Evolutionary conservation across 1,284 basidiomycete genomes (phyloP).

Genomic region (Spongispora temasekensis): DNA sequence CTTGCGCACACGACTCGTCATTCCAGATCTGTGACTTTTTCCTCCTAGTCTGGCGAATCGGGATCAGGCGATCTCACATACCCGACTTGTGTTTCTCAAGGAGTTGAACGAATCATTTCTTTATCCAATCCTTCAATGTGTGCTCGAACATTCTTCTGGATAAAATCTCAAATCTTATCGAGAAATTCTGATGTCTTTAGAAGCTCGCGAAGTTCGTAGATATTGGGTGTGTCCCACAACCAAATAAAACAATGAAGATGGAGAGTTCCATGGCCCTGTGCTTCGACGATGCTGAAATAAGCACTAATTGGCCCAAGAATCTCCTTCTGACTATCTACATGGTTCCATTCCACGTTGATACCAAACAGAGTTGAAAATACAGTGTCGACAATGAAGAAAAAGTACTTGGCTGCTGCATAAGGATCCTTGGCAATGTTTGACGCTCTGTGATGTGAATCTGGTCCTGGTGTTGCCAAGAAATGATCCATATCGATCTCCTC

Average conservation of each 20-base stretch:
- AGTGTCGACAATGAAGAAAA: neutral
- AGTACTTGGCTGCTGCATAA: neutral
- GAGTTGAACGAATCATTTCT: neutral
- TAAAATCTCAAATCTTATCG: neutral
- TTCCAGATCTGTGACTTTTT: neutral
- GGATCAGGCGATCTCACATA: conserved; percentile 5
- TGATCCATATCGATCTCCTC: neutral
- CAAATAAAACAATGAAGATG: neutral
- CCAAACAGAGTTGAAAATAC: neutral
- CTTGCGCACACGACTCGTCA: neutral
- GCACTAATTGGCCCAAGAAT: neutral
- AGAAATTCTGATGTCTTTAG: neutral
- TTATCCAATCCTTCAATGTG: conserved; percentile 9
- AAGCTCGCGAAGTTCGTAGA: neutral
- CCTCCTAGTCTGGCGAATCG: neutral
- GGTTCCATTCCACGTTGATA: neutral
- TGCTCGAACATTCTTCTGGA: neutral
- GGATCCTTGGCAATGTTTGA: neutral
- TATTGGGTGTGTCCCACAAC: neutral
- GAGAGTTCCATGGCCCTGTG: neutral
- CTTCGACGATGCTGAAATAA: neutral
- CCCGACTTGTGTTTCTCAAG: neutral
- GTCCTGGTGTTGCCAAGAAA: neutral
- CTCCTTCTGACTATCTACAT: neutral
- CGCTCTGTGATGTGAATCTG: neutral